Conservation (phyloP, 805 yeast genomes). For the Lachancea quebecensis region DNA sequence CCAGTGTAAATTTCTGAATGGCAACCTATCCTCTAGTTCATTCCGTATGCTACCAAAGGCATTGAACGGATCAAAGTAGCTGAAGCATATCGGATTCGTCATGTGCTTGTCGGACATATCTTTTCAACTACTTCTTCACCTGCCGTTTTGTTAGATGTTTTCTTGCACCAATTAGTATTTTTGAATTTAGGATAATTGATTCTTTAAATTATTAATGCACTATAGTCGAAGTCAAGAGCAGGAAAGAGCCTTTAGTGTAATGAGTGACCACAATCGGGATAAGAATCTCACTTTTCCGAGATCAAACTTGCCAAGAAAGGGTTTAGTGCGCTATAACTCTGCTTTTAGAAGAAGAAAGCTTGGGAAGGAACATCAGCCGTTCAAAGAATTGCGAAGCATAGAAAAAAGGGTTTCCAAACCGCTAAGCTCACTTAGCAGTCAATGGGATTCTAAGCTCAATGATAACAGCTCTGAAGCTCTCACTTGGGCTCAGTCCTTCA, state of each 20-base stretch:
- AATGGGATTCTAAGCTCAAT: background rate
- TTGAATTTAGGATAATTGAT: too few relatives aligned
- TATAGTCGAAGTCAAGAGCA: background rate
- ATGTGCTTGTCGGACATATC: background rate
- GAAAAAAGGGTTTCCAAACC: conserved; percentile 1
- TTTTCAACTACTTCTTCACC: background rate
- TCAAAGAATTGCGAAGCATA: background rate
- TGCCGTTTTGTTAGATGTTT: too few relatives aligned
- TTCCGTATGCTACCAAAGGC: conserved; percentile 24
- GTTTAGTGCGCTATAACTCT: conserved; percentile 2
- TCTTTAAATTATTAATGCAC: background rate
- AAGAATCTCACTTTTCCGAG: background rate
- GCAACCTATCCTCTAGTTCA: conserved; percentile 26
- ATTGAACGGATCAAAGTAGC: conserved; percentile 33
- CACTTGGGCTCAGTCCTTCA: conserved; percentile 19
- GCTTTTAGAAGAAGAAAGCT: conserved; percentile 3
- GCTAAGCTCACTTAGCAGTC: too few relatives aligned
- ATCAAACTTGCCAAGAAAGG: background rate
- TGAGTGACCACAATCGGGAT: background rate
- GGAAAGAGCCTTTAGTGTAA: background rate
- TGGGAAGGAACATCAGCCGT: background rate
- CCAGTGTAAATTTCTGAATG: conserved; percentile 30
- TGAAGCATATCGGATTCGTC: conserved; percentile 13
- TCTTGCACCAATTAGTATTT: too few relatives aligned
- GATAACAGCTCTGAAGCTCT: conserved; percentile 9